Evolutionary conservation across 2,329 filamentous ascomycete genomes (phyloP).

Genomic region (Colletotrichum sp.): DNA sequence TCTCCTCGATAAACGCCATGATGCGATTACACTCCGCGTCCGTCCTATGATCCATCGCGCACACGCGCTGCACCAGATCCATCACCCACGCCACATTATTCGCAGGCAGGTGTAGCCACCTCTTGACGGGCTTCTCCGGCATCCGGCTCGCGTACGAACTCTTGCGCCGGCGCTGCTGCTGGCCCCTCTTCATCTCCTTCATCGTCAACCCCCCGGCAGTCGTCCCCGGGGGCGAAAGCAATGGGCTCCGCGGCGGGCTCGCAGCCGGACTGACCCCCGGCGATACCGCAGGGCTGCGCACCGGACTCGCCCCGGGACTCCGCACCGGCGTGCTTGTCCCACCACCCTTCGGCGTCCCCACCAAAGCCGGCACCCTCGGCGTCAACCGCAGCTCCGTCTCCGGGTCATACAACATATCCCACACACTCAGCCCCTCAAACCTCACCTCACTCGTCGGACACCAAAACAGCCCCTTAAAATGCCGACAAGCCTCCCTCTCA

Average conservation of each 20-base stretch:
- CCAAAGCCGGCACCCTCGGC: neutral
- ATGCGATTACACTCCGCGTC: conserved; percentile 18
- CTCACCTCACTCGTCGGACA: conserved; percentile 17
- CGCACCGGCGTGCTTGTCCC: neutral
- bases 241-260: conserved; percentile 1
- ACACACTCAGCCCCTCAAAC: conserved; percentile 20
- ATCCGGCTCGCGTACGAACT: neutral
- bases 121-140: conserved; percentile 14
- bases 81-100: conserved; percentile 24
- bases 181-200: conserved; percentile 1
- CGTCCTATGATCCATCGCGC: conserved; percentile 18
- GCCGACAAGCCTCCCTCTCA: conserved; percentile 19
- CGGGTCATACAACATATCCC: conserved; percentile 22
- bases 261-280: neutral
- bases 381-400: conserved; percentile 17
- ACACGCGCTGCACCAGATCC: conserved; percentile 21
- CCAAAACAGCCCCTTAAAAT: conserved; percentile 21
- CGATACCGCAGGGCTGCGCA: neutral
- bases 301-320: neutral
- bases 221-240: neutral
- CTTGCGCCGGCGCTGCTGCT: conserved; percentile 1
- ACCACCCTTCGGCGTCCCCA: neutral
- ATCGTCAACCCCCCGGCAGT: neutral
- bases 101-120: conserved; percentile 22
- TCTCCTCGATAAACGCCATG: conserved; percentile 22